Evolutionary conservation across 2,329 filamentous ascomycete species (phyloP), one percentile per base, ranked within the genome.

Genomic region (Exophiala viscosa): DNA sequence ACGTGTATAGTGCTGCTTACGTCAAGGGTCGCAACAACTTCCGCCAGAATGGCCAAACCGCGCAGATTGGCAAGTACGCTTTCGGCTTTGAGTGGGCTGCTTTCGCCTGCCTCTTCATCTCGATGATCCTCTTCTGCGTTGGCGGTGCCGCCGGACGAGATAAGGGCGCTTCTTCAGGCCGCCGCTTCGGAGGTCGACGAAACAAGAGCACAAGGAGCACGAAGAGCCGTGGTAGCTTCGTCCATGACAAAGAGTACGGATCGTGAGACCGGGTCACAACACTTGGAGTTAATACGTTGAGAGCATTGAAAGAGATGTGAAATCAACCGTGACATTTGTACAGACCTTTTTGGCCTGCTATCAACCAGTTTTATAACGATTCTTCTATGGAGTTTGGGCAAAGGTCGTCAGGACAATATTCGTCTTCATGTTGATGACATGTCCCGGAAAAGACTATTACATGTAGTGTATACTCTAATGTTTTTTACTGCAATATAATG

Each of bases 41-140:
- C 73, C 74, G 71, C 41, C 61, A 61, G 51, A 75, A 75, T 59
- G 74, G 73, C 50, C 73, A 78, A 47, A 58, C 62, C 15, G 72
- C 82, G 17, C 64, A 64, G n/a, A 69, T 85, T 36, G 82, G 82
- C 41, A 66, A 69, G 45, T 81, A 84, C 63, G 76, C 80, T 18
- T 81, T 80, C 64, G 82, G 69, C 17, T 85, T 85, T 68, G 80
- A 82, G 66, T 85, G 82, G 82, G 76, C 78, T 2, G 71, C 81
- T 1, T 70, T 78, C 20, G 77, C 72, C 18, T 77, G 73, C 62
- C 77, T 79, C 62, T 70, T 84, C 63, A 60, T 85, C 46, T 73
- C 80, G 1, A 78, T 76, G 17, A 53, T 84, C 34, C 64, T 83
- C 50, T 83, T 83, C 72, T 84, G 80, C 67, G 63, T 79, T 17